Evolutionary conservation across 768 basidiomycete species (phyloP), one percentile per base, ranked within the genome.

Genomic region (Agaricus sinodeliciosus): DNA sequence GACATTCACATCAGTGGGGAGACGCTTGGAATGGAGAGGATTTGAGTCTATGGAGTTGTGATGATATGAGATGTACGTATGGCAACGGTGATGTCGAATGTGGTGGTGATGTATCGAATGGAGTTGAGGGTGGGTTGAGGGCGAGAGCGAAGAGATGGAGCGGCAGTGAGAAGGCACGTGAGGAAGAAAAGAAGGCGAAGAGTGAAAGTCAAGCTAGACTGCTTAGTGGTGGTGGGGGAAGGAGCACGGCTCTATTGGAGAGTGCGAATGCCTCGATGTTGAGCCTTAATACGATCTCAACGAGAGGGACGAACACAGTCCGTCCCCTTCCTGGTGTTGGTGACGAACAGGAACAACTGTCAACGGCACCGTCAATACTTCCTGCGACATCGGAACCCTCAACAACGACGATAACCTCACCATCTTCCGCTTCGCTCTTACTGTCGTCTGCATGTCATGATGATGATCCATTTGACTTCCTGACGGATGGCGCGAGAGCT

Each of bases 21-120:
- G 95, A 99, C 68, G 85, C 85, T 0, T 99, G 94, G 95, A 94
- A 97, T 65, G 81, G 90, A 69, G 95, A 99, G 70, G 95, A 98
- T 69, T 66, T 98, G 54, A 92, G 89, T 58, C 57, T 98, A 12
- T 97, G 90, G 90, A 86, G 85, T 59, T 58, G 67, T 3, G 90
- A 93, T 58, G 94, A 97, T 64, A 56, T 82, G 26, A 48, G 58
- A 54, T 48, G 43, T 40, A 46, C 43, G 5, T 44, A 53, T 37
- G 16, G 11, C 19, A n/a, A 22, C 12, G 22, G 19, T 35, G 13
- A 26, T 11, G 43, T 9, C 8, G 19, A n/a, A n/a, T n/a, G 36
- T 16, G 18, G 22, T 12, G 13, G 37, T 39, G 12, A 3, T 37
- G 19, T n/a, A 25, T 31, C 31, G 8, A 11, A 31, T 31, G 7